These are phyloP conservation scores for Mallotus repandus DNA, from an alignment of 441 rosid species.

Conservation along the genomic window DNA sequence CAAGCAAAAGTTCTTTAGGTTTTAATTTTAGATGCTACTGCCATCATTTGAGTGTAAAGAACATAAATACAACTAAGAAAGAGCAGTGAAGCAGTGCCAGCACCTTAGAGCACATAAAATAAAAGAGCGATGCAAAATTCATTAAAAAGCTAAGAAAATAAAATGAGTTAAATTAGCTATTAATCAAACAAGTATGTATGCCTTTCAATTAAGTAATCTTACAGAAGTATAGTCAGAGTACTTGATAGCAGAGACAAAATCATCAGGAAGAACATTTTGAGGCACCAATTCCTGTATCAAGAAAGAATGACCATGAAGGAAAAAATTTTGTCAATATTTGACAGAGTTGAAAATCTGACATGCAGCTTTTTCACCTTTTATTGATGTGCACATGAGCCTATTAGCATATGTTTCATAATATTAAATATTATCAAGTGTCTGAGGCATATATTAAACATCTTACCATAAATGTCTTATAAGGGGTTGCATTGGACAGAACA, in stretches of 20 bases:
- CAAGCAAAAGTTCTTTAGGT: not conserved
- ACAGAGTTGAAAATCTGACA: conserved; percentile 8
- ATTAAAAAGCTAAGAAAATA: not conserved
- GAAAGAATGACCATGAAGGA: conserved; percentile 15
- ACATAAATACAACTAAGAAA: not conserved
- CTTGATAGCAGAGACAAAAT: conserved; percentile 55
- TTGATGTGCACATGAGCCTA: not conserved
- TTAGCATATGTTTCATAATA: not conserved
- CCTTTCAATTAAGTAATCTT: conserved; percentile 31
- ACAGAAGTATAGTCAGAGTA: conserved; percentile 85
- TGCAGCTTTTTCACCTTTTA: conserved; percentile 4
- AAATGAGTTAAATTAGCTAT: not conserved
- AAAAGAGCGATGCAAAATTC: not conserved
- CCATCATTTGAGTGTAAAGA: not conserved
- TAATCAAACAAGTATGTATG: not conserved
- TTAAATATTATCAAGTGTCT: not conserved
- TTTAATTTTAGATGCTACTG: not conserved
- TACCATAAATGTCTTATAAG: conserved; percentile 88
- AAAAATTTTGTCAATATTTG: not conserved
- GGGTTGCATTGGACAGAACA: conserved; percentile 88
- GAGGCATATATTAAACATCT: conserved; percentile 12
- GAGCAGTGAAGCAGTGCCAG: not conserved
- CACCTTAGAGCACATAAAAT: not conserved
- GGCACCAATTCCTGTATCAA: conserved; percentile 77
- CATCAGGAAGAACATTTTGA: conserved; percentile 59